Evolutionary conservation across 345 rosid genomes (phyloP).

Genomic region (Alliaria petiolata): DNA sequence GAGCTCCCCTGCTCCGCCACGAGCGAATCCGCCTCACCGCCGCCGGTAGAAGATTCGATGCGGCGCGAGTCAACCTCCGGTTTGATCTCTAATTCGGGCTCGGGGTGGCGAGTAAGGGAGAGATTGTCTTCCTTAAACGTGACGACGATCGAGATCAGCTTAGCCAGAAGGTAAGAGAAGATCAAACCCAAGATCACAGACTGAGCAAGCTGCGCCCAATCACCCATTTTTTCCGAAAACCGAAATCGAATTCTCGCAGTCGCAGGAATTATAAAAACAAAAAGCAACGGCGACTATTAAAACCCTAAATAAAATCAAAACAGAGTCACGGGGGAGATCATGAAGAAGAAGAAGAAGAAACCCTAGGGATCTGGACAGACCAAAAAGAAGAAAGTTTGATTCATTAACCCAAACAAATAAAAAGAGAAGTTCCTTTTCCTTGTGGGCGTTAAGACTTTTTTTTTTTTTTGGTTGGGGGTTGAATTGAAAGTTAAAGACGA

Average conservation of each 20-base stretch:
- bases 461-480: neutral
- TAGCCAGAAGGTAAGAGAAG: slow-evolving; percentile 90
- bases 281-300: neutral
- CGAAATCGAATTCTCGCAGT: neutral
- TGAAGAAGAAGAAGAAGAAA: neutral
- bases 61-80: slow-evolving; percentile 33
- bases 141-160: slow-evolving; percentile 76
- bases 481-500: slow-evolving; percentile 13
- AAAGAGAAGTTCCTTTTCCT: neutral
- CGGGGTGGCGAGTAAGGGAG: slow-evolving; percentile 42
- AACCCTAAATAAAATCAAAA: neutral
- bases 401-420: neutral
- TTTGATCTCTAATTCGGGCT: slow-evolving; percentile 12
- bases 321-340: slow-evolving; percentile 7
- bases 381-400: slow-evolving; percentile 9
- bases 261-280: neutral
- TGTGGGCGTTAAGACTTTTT: slow-evolving; percentile 13
- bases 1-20: slow-evolving; percentile 79
- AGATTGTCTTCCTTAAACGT: slow-evolving; percentile 81
- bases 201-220: slow-evolving; percentile 74
- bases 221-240: slow-evolving; percentile 39
- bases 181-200: slow-evolving; percentile 71
- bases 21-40: slow-evolving; percentile 50
- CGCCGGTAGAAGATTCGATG: slow-evolving; percentile 4
- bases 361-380: slow-evolving; percentile 24